Conservation (phyloP, 352 stramenopile genomes). For the Phytopythium vexans region DNA sequence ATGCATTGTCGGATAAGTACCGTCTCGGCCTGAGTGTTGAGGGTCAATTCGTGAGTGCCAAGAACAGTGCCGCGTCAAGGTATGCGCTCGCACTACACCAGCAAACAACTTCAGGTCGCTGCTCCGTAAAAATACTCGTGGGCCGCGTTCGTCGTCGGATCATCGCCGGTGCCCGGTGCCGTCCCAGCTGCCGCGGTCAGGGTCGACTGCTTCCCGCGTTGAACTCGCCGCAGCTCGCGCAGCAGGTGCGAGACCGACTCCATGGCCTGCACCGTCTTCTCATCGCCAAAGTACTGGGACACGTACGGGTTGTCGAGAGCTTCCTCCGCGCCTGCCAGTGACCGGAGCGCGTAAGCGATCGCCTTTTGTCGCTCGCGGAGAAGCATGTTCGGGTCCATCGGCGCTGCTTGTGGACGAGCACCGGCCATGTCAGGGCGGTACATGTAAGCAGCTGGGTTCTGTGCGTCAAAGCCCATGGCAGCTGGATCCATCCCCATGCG, state of each 20-base stretch:
- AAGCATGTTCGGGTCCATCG: slow-evolving; percentile 6
- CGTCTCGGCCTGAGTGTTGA: too few species aligned
- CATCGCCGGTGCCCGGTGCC: slow-evolving; percentile 10
- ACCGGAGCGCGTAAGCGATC: slow-evolving; percentile 21
- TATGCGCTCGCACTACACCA: too few species aligned
- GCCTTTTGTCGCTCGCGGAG: slow-evolving; percentile 27
- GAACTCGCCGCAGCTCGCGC: slow-evolving; percentile 28
- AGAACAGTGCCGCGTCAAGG: too few species aligned
- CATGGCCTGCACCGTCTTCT: slow-evolving; percentile 15
- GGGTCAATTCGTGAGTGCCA: too few species aligned
- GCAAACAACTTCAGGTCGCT: background rate
- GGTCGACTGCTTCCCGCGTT: slow-evolving; percentile 39
- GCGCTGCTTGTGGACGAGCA: background rate
- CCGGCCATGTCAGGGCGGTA: background rate
- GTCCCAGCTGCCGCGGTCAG: slow-evolving; percentile 20
- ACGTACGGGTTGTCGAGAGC: slow-evolving; percentile 35
- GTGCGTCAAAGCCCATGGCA: slow-evolving; percentile 1
- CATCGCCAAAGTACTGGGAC: slow-evolving; percentile 28
- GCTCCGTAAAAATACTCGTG: slow-evolving; percentile 39
- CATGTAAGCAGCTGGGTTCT: too few species aligned
- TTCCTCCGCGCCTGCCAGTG: slow-evolving; percentile 35
- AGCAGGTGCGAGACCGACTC: slow-evolving; percentile 20
- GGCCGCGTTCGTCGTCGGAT: slow-evolving; percentile 5
- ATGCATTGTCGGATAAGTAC: too few species aligned
- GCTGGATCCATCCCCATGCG: slow-evolving; percentile 1